Evolutionary conservation across 2,329 filamentous ascomycete species (phyloP).

Genomic region (Pseudogymnoascus sp.): DNA sequence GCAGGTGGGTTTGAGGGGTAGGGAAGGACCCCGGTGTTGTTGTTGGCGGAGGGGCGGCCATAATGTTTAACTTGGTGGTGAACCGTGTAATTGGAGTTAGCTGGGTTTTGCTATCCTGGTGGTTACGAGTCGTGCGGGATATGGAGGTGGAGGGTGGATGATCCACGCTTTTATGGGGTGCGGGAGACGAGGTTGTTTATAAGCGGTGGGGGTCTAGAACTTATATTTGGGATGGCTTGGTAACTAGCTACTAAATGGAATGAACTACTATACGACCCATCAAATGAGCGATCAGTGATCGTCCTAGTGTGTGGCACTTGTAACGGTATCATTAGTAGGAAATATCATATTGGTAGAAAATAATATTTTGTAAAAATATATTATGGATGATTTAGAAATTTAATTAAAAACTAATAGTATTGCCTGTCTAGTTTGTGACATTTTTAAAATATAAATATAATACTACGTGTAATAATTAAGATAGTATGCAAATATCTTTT

Average conservation of each 20-base stretch:
- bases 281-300: not conserved
- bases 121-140: not conserved
- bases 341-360: not conserved
- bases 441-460: not conserved
- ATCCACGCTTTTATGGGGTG: not conserved
- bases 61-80: not conserved
- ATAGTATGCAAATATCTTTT: not conserved
- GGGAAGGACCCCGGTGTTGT: not conserved
- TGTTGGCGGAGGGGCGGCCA: not conserved
- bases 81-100: not conserved
- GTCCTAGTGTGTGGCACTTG: not conserved
- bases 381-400: too few relatives aligned
- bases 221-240: not conserved
- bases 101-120: not conserved
- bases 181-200: not conserved
- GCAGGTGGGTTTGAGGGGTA: constrained; percentile 21
- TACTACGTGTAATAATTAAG: not conserved
- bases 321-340: not conserved
- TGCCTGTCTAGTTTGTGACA: too few relatives aligned
- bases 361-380: too few relatives aligned
- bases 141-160: not conserved
- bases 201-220: not conserved
- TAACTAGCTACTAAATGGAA: not conserved
- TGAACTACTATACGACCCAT: too few relatives aligned
- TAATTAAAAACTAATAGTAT: too few relatives aligned